Percentiles rank a stretch among this genome's conserved stretches.
Evolutionary conservation across 805 yeast genomes (phyloP).

Genomic region (Pichia deserticola): DNA sequence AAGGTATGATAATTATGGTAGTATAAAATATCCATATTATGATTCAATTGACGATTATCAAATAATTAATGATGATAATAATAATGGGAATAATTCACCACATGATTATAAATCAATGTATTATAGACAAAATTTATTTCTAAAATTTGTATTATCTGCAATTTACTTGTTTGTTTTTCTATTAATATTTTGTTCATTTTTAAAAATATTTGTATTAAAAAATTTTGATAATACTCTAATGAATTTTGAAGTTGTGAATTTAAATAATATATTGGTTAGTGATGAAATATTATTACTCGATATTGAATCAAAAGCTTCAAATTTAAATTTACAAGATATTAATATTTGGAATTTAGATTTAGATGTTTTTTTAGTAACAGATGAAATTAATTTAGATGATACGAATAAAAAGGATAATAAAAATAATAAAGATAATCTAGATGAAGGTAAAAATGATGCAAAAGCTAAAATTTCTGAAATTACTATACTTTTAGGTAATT

Average conservation of each 20-base stretch:
- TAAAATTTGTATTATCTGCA: slow-evolving; percentile 13
- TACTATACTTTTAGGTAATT: slow-evolving; percentile 28
- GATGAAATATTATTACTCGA: slow-evolving; percentile 28
- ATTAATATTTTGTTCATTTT: slow-evolving; percentile 2
- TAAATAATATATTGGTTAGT: slow-evolving; percentile 26
- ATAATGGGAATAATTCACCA: slow-evolving; percentile 19
- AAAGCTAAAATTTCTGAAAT: slow-evolving; percentile 13
- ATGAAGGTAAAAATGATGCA: not conserved
- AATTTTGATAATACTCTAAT: slow-evolving; percentile 22
- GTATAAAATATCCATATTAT: not conserved
- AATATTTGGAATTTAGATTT: slow-evolving; percentile 26
- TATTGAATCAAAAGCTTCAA: slow-evolving; percentile 19
- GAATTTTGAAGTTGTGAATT: slow-evolving; percentile 17
- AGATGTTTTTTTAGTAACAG: slow-evolving; percentile 27
- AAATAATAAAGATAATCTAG: not conserved
- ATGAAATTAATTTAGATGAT: slow-evolving; percentile 9
- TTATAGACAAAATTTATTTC: slow-evolving; percentile 18
- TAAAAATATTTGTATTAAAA: slow-evolving; percentile 20
- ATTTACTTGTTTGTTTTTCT: slow-evolving; percentile 13
- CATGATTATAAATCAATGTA: slow-evolving; percentile 27
- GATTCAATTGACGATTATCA: slow-evolving; percentile 8
- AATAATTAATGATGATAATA: not conserved
- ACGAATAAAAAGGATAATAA: not conserved
- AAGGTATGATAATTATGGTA: not conserved
- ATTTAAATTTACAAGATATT: slow-evolving; percentile 27